Conservation (phyloP, 2,329 filamentous ascomycete genomes). For the Fusarium irregulare region DNA sequence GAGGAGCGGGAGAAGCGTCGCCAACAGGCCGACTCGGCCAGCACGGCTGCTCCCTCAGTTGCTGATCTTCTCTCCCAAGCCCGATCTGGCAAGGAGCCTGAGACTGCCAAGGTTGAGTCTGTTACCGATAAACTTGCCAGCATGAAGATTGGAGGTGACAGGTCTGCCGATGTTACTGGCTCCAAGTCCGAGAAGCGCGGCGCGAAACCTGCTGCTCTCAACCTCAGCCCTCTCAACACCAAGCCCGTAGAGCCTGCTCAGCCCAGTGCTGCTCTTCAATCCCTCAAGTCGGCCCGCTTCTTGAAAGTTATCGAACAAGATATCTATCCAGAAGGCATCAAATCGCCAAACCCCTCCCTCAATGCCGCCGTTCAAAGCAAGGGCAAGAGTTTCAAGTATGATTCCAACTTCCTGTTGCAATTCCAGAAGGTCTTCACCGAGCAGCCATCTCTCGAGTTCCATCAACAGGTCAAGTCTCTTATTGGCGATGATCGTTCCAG, state of each 20-base stretch:
- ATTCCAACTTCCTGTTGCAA: constrained; percentile 93
- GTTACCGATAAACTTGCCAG: constrained; percentile 63
- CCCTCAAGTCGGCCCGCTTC: constrained; percentile 91
- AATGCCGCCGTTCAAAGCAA: constrained; percentile 85
- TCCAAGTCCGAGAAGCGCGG: constrained; percentile 68
- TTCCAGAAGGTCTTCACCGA: constrained; percentile 97
- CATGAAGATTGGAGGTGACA: constrained; percentile 62
- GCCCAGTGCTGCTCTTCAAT: constrained; percentile 92
- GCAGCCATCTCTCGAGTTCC: constrained; percentile 94
- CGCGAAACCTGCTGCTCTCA: constrained; percentile 86
- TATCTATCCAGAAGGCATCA: constrained; percentile 84
- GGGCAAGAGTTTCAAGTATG: constrained; percentile 89
- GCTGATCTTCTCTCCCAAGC: constrained; percentile 62
- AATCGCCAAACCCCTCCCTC: constrained; percentile 89
- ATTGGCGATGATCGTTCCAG: constrained; percentile 77
- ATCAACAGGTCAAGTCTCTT: constrained; percentile 85
- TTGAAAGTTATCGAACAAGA: constrained; percentile 81
- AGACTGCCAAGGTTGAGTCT: constrained; percentile 53
- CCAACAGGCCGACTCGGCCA: constrained; percentile 61
- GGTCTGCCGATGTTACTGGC: constrained; percentile 62
- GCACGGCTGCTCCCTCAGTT: constrained; percentile 58
- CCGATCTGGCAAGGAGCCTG: constrained; percentile 55
- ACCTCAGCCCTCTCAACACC: constrained; percentile 82
- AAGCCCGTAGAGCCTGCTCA: constrained; percentile 91
- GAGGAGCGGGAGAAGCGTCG: constrained; percentile 74